A percentile compares a stretch with the other conserved stretches of the same genome.
phyloP scores from a whole-genome alignment of 371 early-diverging fungal species.

The Rhizopus sp. region DNA sequence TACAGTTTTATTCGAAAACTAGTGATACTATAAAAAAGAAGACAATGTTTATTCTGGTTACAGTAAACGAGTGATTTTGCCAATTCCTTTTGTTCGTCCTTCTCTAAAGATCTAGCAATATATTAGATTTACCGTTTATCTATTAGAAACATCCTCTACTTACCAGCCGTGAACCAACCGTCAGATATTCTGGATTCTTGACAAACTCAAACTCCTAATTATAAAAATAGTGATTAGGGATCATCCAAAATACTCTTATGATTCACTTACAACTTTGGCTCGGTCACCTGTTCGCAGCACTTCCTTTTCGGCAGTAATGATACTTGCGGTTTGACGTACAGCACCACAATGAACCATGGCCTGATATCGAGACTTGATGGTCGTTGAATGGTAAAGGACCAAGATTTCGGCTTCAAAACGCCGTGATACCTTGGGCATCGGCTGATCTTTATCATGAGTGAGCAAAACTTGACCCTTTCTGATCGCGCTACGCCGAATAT shows the following conservation, averaged over 20 bases:
- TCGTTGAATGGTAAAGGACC: slow-evolving; percentile 89
- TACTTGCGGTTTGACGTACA: slow-evolving; percentile 88
- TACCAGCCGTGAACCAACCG: slow-evolving; percentile 72
- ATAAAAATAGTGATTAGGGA: background rate
- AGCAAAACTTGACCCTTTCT: slow-evolving; percentile 92
- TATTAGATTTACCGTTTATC: background rate
- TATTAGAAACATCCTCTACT: slow-evolving; percentile 14
- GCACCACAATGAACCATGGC: slow-evolving; percentile 94
- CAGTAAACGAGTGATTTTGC: slow-evolving; percentile 69
- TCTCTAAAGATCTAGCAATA: slow-evolving; percentile 70
- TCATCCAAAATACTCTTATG: slow-evolving; percentile 11
- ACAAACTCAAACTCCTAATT: slow-evolving; percentile 74
- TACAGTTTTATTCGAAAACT: too few species aligned
- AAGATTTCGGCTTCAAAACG: slow-evolving; percentile 91
- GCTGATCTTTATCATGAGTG: slow-evolving; percentile 52
- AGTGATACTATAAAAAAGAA: too few species aligned
- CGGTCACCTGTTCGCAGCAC: slow-evolving; percentile 89
- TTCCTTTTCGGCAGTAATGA: slow-evolving; percentile 70
- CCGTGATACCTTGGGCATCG: slow-evolving; percentile 64
- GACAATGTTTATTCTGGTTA: background rate
- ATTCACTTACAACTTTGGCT: slow-evolving; percentile 66
- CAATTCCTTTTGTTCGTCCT: slow-evolving; percentile 91
- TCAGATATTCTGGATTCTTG: slow-evolving; percentile 81
- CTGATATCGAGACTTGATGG: slow-evolving; percentile 87
- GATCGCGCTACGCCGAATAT: slow-evolving; percentile 73